A percentile compares a stretch with the other conserved stretches of the same genome.
These are phyloP conservation scores for Fragilaria crotonensis DNA, from an alignment of 108 stramenopile genomes.

Conservation along the genomic window DNA sequence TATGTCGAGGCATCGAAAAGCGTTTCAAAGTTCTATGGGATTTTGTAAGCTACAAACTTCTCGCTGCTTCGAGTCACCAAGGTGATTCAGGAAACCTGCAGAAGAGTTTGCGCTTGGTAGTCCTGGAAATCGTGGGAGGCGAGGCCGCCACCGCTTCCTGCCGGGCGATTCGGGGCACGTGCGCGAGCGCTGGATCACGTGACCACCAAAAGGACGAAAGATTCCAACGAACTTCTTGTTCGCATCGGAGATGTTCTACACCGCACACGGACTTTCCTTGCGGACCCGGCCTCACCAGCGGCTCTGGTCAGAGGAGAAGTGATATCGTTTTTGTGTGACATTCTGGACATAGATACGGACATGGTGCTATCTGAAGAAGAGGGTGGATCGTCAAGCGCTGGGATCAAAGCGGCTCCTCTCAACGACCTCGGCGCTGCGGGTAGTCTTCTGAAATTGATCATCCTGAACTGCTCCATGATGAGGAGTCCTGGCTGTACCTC, in stretches of 20 bases:
- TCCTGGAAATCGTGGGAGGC: neutral
- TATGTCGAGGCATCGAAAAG: conserved; percentile 69
- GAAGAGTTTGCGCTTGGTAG: conserved; percentile 1
- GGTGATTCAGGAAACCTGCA: neutral
- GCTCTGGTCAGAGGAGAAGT: conserved; percentile 68
- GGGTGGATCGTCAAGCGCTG: conserved; percentile 39
- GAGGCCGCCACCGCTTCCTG: conserved; percentile 20
- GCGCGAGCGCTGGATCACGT: no score
- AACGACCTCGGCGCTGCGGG: conserved; percentile 78
- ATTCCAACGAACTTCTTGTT: conserved; percentile 24
- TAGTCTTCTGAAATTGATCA: conserved; percentile 76
- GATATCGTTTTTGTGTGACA: conserved; percentile 71
- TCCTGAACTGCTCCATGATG: conserved; percentile 70
- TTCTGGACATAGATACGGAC: conserved; percentile 74
- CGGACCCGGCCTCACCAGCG: conserved; percentile 61
- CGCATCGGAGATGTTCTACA: conserved; percentile 78
- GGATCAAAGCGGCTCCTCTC: conserved; percentile 42
- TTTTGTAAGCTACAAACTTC: conserved; percentile 50
- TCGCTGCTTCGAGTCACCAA: no score
- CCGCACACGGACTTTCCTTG: conserved; percentile 67
- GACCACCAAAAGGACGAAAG: no score
- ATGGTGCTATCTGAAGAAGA: conserved; percentile 77
- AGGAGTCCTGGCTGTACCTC: conserved; percentile 34
- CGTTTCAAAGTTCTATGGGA: conserved; percentile 66
- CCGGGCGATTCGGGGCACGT: conserved; percentile 5